Conservation (phyloP, 2,329 filamentous ascomycete species). For the Fusarium sulawesiense region DNA sequence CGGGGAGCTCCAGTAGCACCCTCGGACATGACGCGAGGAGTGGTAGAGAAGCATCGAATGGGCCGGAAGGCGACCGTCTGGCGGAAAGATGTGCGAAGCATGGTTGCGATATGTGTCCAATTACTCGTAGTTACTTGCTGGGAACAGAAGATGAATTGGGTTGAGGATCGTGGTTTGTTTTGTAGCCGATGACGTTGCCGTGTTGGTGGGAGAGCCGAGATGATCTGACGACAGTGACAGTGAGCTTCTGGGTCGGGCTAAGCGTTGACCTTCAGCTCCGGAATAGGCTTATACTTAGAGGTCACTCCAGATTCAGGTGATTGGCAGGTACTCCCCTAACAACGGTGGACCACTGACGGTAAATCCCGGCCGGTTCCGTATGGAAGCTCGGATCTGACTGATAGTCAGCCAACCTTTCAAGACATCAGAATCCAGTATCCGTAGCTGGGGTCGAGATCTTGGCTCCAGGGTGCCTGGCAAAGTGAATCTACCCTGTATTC, state of each 20-base stretch:
- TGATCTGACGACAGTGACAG: slow-evolving; percentile 41
- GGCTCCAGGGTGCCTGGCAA: slow-evolving; percentile 14
- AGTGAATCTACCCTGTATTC: slow-evolving; percentile 9
- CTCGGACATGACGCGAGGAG: slow-evolving; percentile 71
- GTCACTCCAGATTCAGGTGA: rapidly evolving
- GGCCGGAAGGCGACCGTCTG: slow-evolving; percentile 67
- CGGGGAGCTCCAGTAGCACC: slow-evolving; percentile 76
- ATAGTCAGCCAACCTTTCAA: slow-evolving; percentile 30
- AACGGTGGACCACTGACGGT: slow-evolving; percentile 21
- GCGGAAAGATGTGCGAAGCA: slow-evolving; percentile 75
- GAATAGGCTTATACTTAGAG: slow-evolving; percentile 29
- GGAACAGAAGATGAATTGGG: slow-evolving; percentile 8
- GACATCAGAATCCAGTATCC: slow-evolving; percentile 20
- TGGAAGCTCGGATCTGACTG: slow-evolving; percentile 34
- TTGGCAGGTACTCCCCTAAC: slow-evolving; percentile 32
- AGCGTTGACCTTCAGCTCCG: background rate
- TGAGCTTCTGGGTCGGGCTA: slow-evolving; percentile 28
- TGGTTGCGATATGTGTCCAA: slow-evolving; percentile 51
- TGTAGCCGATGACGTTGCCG: slow-evolving; percentile 46
- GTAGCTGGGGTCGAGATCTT: slow-evolving; percentile 22
- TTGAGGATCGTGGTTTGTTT: slow-evolving; percentile 33
- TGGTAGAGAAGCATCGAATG: slow-evolving; percentile 71
- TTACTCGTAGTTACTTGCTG: slow-evolving; percentile 21
- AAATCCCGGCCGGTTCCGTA: slow-evolving; percentile 43
- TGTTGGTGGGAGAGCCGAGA: slow-evolving; percentile 34